A percentile compares a stretch with the other conserved stretches of the same genome.
phyloP scores from a whole-genome alignment of 352 stramenopile species.

The Phytophthora lateralis region DNA sequence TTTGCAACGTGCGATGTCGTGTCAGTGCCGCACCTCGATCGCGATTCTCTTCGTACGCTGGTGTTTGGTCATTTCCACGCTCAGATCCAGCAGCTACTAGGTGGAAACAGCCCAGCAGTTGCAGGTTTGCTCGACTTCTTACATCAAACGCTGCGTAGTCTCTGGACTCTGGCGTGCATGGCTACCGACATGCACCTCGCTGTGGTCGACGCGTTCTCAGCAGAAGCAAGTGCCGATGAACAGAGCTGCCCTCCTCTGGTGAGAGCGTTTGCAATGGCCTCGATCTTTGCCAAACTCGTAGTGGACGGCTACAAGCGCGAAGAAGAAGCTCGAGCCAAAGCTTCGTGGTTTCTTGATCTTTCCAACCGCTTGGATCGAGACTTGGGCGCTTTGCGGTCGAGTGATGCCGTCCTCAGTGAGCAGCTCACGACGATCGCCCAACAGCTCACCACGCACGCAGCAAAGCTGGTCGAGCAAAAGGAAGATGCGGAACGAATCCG shows the following conservation, averaged over 20 bases:
- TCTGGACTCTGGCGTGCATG: slow-evolving; percentile 47
- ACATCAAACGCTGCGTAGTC: slow-evolving; percentile 34
- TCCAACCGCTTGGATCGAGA: slow-evolving; percentile 31
- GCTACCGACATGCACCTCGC: slow-evolving; percentile 39
- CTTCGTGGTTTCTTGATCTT: slow-evolving; percentile 30
- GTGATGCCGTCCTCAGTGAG: slow-evolving; percentile 24
- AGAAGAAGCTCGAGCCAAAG: slow-evolving; percentile 22
- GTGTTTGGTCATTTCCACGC: slow-evolving; percentile 56
- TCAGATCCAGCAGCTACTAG: slow-evolving; percentile 36
- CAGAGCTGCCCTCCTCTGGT: not conserved
- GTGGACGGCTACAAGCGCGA: slow-evolving; percentile 23
- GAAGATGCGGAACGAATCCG: slow-evolving; percentile 53
- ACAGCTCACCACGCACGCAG: slow-evolving; percentile 38
- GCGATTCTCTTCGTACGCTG: slow-evolving; percentile 33
- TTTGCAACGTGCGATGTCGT: slow-evolving; percentile 44
- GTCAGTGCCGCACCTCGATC: slow-evolving; percentile 29
- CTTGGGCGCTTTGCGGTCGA: slow-evolving; percentile 25
- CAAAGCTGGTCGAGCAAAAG: slow-evolving; percentile 42
- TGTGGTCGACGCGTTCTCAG: slow-evolving; percentile 4
- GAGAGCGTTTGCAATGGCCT: slow-evolving; percentile 25
- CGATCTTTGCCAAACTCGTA: slow-evolving; percentile 30
- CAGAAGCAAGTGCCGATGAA: not conserved
- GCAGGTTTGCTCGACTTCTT: slow-evolving; percentile 37
- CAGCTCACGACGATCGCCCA: slow-evolving; percentile 20
- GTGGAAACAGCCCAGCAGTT: not conserved